Base-by-base conservation (phyloP, 202 grass and related monocot species). In the Panicum hallii region DNA sequence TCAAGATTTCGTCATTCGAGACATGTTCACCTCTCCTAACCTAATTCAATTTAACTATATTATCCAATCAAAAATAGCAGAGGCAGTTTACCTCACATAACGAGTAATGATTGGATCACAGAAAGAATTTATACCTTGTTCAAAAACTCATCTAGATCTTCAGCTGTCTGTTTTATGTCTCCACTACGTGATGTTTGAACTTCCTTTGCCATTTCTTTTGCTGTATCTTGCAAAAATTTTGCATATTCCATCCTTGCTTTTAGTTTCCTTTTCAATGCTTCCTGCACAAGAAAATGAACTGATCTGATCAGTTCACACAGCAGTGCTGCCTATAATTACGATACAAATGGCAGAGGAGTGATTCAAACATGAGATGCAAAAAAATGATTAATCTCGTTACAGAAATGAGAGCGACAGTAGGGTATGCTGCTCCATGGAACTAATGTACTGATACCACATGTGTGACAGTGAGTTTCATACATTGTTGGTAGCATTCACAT, bases 201-300 rank as follows among this genome's bases (percentile, higher is more conserved):
- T 94, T 96, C 97, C 90, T 99, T 99, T 47, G 90, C 91, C 97
- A 96, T 96, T 94, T 99, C 91, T 92, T 94, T 94, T 84, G 91
- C 90, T 67, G 93, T 99, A 58, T 99, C 97, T 86, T 99, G 97
- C 90, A 99, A 89, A 96, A 99, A 99, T 55, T 91, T 96, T 43
- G 93, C 97, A 90, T 99, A 99, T 65, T 96, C 93, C 20, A 99
- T 92, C 87, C 86, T 92, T 83, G 93, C 97, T 85, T 97, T 90
- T 57, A 97, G 87, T 90, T 93, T 97, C 79, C 93, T 99, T 84
- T 99, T 99, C 77, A 99, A 73, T 47, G 82, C 84, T 89, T 99
- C 97, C 97, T 99, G 69, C 62, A 88, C 67, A 67, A 63, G 55
- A 77, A 86, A 70, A 52, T 87, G 38, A 61, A 76, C 28, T 70